Base-by-base conservation (phyloP, 305 asterid species). In the Fraxinus albicans region DNA sequence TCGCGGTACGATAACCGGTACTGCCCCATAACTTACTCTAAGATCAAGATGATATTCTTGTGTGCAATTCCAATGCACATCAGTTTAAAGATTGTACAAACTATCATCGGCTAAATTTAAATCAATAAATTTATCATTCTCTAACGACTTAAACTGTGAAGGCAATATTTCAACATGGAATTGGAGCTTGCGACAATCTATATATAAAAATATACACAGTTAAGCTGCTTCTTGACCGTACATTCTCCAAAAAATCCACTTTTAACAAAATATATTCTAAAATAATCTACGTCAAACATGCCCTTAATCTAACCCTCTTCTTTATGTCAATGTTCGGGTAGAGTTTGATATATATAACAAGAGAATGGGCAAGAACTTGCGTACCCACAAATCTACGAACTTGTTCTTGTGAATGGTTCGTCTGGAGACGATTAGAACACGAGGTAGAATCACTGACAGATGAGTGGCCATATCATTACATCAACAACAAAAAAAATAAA, bases 371-470 rank as follows among this genome's bases (percentile, higher is more conserved):
- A 44, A 42, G 15, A 44, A 76, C 8, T 2, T 42, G 65, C 2
- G 0, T 34, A 93, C 98, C 97, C 15, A 93, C 97, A 77, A 93
- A 89, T 93, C 93, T 6, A 93, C 98, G 79, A 93, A 93, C 82
- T 93, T 93, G 93, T 92, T 90, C 82, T 93, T 93, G 81, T 97
- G 95, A 87, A 93, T 92, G 85, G 87, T 86, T 67, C 98, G 88
- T 83, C 98, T 86, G 60, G 98, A 93, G 65, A 93, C 93, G 73
- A 92, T 92, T 63, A 93, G 93, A 76, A 93, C 97, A 3, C 98
- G 93, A 78, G 98, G 97, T 80, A 93, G 86, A 50, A 92, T 91
- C 17, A 88, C 89, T 1, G 95, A 88, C 60, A 93, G 95, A 73
- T 92, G 90, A 73, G 84, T 85, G 73, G 94, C 93, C 95, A 90